Evolutionary conservation across 225 moss, liverwort and hornwort species (phyloP), one percentile per base, ranked within the genome.

Genomic region (Rhytidiadelphus loreus): DNA sequence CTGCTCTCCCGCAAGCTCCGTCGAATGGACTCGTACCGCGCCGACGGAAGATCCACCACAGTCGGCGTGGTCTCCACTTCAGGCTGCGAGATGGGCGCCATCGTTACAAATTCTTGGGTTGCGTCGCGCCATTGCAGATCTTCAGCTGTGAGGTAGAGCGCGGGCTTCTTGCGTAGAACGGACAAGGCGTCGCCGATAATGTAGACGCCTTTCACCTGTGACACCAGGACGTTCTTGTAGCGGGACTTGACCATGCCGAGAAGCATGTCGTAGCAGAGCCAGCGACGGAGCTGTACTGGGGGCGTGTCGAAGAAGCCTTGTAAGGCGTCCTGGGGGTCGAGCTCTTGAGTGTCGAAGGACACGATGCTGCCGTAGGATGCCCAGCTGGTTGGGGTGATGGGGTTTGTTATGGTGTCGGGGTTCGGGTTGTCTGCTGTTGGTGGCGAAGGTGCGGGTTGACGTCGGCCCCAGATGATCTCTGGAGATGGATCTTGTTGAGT

Each of bases 251-350:
- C 87, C 95, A 97, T 95, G 56, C 97, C 97, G 5, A 97, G 93
- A 16, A 97, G 89, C 95, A 97, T 95, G 77, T 96, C 94, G 41
- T 97, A 96, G 89, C 96, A 96, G 50, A 96, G 90, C 97, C 97
- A 97, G 86, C 97, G 93, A 37, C 96, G 89, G 15, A 97, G 93
- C 85, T 96, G 95, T 22, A 93, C 93, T 3, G 93, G 92, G 37
- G 97, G 94, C 73, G 90, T 90, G 82, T 95, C 95, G 39, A 98
- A 91, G 85, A 96, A 98, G 22, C 96, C 96, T 81, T 91, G 91
- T 50, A 98, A 84, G 17, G 90, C 89, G 50, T 96, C 92, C 46
- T 95, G 95, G 8, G 92, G 92, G 60, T 96, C 97, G 32, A 98
- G 92, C 78, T 98, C 97, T 81, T 95, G 96, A 88, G 94, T 94